Conservation (phyloP, 164 flowering plant genomes). For the Warburgia ugandensis region DNA sequence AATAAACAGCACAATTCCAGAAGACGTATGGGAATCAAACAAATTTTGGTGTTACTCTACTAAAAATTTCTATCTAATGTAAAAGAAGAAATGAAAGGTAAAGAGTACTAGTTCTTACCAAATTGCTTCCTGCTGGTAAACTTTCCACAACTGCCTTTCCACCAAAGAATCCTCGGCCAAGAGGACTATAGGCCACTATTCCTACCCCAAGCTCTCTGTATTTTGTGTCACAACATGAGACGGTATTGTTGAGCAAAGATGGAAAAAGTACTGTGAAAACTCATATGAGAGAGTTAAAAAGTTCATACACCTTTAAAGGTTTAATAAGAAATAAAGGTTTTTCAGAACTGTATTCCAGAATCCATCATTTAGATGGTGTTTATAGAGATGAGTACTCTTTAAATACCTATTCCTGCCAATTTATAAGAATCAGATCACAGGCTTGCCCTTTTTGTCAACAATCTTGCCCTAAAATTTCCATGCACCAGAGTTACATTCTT, state of each 20-base stretch:
- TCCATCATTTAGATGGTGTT: no score
- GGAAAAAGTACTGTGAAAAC: neutral
- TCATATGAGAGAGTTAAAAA: neutral
- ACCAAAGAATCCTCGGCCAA: slow-evolving; percentile 10
- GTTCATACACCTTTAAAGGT: no score
- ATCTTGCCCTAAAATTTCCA: no score
- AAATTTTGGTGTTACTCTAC: neutral
- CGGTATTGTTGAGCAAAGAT: neutral
- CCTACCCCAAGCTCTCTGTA: slow-evolving; percentile 13
- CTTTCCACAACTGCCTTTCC: slow-evolving; percentile 9
- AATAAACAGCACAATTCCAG: neutral
- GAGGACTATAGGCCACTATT: slow-evolving; percentile 11
- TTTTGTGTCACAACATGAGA: neutral
- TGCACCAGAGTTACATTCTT: no score
- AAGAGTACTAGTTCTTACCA: neutral
- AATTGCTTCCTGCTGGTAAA: slow-evolving; percentile 4
- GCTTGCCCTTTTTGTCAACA: no score
- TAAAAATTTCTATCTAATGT: neutral
- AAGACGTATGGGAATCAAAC: neutral
- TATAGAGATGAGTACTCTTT: no score
- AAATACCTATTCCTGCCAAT: no score
- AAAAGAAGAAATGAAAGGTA: neutral
- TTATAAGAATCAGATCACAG: no score
- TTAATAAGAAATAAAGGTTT: no score
- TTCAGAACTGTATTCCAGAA: no score